phyloP scores from a whole-genome alignment of 2,329 filamentous ascomycete species.

The Fusarium sp. region DNA sequence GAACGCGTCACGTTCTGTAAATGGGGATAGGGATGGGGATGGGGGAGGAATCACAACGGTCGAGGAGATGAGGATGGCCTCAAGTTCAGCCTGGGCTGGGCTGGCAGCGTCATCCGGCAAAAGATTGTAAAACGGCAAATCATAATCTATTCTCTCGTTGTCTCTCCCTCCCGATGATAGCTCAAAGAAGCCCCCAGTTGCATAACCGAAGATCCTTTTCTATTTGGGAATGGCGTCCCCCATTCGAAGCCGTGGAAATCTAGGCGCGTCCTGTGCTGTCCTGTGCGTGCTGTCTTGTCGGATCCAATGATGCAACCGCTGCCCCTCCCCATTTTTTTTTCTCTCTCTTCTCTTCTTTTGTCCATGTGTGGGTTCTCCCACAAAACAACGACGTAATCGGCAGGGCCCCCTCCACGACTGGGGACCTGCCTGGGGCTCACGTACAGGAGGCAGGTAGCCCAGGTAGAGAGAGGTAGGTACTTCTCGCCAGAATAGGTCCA shows the following conservation, averaged over 20 bases:
- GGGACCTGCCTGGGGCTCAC: slow-evolving; percentile 1
- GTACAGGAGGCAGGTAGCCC: too few species aligned
- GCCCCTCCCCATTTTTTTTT: slow-evolving; percentile 19
- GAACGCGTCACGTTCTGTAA: slow-evolving; percentile 1
- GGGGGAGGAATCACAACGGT: neutral
- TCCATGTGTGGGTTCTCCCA: slow-evolving; percentile 29
- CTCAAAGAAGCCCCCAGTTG: neutral
- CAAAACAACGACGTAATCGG: slow-evolving; percentile 39
- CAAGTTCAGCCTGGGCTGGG: neutral
- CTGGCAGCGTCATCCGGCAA: neutral
- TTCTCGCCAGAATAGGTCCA: slow-evolving; percentile 2
- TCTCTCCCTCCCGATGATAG: slow-evolving; percentile 2
- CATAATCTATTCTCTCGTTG: neutral
- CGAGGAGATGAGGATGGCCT: slow-evolving; percentile 3
- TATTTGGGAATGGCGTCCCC: slow-evolving; percentile 26
- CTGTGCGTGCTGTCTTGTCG: slow-evolving; percentile 11
- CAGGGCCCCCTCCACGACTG: slow-evolving; percentile 26
- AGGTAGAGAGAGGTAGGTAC: neutral
- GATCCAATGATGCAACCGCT: slow-evolving; percentile 41
- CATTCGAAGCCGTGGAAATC: slow-evolving; percentile 38
- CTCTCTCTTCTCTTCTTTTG: slow-evolving; percentile 18
- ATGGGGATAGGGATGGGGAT: neutral
- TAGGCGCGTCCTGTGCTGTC: slow-evolving; percentile 21
- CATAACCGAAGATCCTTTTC: slow-evolving; percentile 26
- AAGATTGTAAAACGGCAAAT: neutral